Evolutionary conservation across 768 basidiomycete species (phyloP).

Genomic region (Trametes gibbosa): DNA sequence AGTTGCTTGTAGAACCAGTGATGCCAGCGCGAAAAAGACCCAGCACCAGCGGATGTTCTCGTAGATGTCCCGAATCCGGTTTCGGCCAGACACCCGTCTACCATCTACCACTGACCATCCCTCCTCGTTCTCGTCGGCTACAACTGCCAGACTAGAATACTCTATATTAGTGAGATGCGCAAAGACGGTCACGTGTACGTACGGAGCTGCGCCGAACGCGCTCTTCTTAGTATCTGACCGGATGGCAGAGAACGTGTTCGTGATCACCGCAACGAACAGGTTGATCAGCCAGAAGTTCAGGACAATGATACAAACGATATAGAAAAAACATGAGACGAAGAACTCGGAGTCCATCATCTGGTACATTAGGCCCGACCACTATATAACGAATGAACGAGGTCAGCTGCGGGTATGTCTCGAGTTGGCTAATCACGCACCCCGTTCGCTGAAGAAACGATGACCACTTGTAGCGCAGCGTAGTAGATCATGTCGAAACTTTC

Average conservation of each 20-base stretch:
- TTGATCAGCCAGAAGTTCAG: constrained; percentile 96
- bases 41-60: constrained; percentile 65
- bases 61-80: constrained; percentile 53
- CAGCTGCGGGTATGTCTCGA: background rate
- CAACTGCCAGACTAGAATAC: constrained; percentile 34
- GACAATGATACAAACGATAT: constrained; percentile 78
- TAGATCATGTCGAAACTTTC: constrained; percentile 91
- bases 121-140: constrained; percentile 60
- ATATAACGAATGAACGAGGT: background rate
- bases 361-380: constrained; percentile 89
- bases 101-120: constrained; percentile 52
- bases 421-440: constrained; percentile 46
- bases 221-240: constrained; percentile 82
- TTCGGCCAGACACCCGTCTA: constrained; percentile 41
- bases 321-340: constrained; percentile 84
- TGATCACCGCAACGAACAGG: constrained; percentile 93
- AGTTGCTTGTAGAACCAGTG: constrained; percentile 72
- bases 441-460: constrained; percentile 79
- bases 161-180: background rate
- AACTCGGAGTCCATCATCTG: constrained; percentile 86
- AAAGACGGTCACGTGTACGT: constrained; percentile 26
- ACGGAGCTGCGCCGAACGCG: constrained; percentile 86
- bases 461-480: constrained; percentile 74
- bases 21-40: constrained; percentile 71
- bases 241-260: constrained; percentile 88